Conservation (phyloP, 371 early-diverging fungal genomes). For the Catenaria anguillulae region DNA sequence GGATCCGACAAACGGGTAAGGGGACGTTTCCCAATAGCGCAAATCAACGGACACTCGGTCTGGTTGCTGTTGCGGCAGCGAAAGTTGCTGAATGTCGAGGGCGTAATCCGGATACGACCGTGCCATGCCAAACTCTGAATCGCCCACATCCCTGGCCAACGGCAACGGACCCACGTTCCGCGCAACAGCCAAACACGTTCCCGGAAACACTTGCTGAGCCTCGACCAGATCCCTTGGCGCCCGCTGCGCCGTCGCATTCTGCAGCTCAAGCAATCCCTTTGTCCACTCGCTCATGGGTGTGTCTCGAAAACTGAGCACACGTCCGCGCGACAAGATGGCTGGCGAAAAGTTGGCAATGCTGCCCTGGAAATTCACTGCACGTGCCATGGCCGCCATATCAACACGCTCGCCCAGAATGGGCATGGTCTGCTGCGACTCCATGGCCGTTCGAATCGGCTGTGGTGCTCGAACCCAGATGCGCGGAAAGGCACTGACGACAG, state of each 20-base stretch:
- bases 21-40: not conserved
- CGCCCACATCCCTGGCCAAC: not conserved
- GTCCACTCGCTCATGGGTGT: not conserved
- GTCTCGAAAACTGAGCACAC: not conserved
- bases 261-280: not conserved
- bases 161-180: not conserved
- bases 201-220: not conserved
- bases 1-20: not conserved
- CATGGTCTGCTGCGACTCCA: too few relatives aligned
- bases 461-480: not conserved
- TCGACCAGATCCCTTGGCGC: not conserved
- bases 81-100: not conserved
- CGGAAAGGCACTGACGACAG: not conserved
- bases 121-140: not conserved
- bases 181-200: not conserved
- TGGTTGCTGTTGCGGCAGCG: too few relatives aligned
- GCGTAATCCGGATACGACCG: not conserved
- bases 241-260: not conserved
- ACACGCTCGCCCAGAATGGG: not conserved
- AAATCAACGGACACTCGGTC: not conserved
- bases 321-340: not conserved
- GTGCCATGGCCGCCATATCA: not conserved
- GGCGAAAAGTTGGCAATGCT: not conserved
- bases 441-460: too few relatives aligned
- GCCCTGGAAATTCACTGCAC: not conserved